Base-by-base conservation (phyloP, 257 asterid species). In the Penstemon eatonii region DNA sequence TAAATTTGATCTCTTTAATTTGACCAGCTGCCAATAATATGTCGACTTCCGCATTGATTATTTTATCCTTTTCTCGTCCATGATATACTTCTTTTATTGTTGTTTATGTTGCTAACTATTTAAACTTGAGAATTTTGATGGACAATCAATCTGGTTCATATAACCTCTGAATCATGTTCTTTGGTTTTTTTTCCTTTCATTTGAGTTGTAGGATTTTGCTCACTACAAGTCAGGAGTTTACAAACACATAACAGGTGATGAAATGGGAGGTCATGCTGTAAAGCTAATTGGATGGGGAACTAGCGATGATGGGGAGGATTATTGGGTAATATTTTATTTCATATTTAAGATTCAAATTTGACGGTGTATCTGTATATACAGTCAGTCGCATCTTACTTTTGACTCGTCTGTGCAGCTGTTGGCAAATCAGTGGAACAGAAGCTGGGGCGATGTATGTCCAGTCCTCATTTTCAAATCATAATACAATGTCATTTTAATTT, bases 381-480 rank as follows among this genome's bases (percentile, higher is more conserved):
- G n/a, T n/a, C n/a, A n/a, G n/a, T n/a, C n/a, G 18, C 57, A 5
- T 10, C 76, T 74, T 82, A 77, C 72, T 40, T 43, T 62, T 68
- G 47, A 62, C 68, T 65, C 61, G 51, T 60, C 6, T 54, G 53
- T 79, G 85, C 93, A 92, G 98, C 89, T 92, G 42, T 77, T 93
- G 18, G 97, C 97, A 61, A 93, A 93, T 79, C 95, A 90, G 77
- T 93, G 99, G 99, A 93, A 90, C 78, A 84, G 85, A 80, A 81
- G 97, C 79, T 93, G 99, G 99, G 99, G 99, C 47, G 96, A 93
- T 64, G 97, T 92, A 86, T n/a, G n/a, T n/a, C n/a, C n/a, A 39
- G 98, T 71, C 67, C 65, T 76, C 67, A 36, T 15, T 60, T 72
- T n/a, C n/a, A 44, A 65, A 49, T 46, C 69, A 58, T 69, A 65